Conservation (phyloP, 148 eudicot genomes). For the Suaeda aralocaspica region DNA sequence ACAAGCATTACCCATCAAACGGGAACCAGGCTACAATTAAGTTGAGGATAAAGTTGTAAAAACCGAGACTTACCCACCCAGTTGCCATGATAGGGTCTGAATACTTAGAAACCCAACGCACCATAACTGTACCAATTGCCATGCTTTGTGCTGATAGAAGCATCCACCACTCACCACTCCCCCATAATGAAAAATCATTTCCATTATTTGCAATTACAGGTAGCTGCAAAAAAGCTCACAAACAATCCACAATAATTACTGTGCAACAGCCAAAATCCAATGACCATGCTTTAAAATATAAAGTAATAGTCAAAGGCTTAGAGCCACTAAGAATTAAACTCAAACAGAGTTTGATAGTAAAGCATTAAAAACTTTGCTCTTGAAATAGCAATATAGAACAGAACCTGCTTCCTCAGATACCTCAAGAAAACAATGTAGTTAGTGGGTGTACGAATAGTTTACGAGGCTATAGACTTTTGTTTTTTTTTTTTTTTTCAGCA, state of each 20-base stretch:
- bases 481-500: too few relatives aligned
- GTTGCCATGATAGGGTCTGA: slow-evolving; percentile 98
- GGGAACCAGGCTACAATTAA: background rate
- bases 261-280: background rate
- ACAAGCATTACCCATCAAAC: background rate
- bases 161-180: slow-evolving; percentile 99
- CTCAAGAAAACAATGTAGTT: too few relatives aligned
- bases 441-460: too few relatives aligned
- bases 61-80: slow-evolving; percentile 69
- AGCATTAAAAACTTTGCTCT: too few relatives aligned
- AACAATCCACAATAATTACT: background rate
- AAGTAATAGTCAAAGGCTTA: background rate
- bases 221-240: slow-evolving; percentile 39
- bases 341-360: too few relatives aligned
- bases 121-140: slow-evolving; percentile 98
- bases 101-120: slow-evolving; percentile 97
- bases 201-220: slow-evolving; percentile 58
- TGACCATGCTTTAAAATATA: slow-evolving; percentile 2
- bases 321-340: too few relatives aligned
- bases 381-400: too few relatives aligned
- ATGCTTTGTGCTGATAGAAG: slow-evolving; percentile 98
- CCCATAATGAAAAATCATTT: slow-evolving; percentile 81
- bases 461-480: too few relatives aligned
- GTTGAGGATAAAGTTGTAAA: background rate
- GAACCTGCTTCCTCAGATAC: too few relatives aligned